Evolutionary conservation across 2,329 filamentous ascomycete species (phyloP).

Genomic region (Fusarium guadeloupense): DNA sequence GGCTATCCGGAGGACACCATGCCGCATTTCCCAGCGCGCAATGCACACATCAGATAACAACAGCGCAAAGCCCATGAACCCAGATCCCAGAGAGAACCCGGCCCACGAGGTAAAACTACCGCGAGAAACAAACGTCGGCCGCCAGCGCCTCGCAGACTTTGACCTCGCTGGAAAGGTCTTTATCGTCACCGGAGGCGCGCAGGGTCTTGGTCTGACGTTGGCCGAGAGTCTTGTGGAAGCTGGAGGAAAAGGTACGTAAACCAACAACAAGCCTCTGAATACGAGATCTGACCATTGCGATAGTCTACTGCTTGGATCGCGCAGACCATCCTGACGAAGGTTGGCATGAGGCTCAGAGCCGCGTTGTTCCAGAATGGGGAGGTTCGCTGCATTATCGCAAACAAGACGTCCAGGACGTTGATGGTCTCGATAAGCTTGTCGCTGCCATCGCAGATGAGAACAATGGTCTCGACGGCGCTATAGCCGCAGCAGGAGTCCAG

Average conservation of each 20-base stretch:
- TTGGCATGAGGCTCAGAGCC: conserved; percentile 71
- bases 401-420: conserved; percentile 83
- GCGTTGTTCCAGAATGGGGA: conserved; percentile 65
- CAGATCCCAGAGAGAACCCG: conserved; percentile 38
- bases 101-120: conserved; percentile 15
- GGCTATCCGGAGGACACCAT: neutral
- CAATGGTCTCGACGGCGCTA: conserved; percentile 79
- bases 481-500: conserved; percentile 76
- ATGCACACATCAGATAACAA: conserved; percentile 9
- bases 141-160: conserved; percentile 72
- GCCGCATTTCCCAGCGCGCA: neutral
- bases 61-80: conserved; percentile 31
- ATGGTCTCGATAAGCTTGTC: conserved; percentile 72
- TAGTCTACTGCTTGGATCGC: conserved; percentile 11
- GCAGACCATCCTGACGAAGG: conserved; percentile 55
- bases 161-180: conserved; percentile 77
- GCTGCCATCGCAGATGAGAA: conserved; percentile 74
- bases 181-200: conserved; percentile 78
- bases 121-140: conserved; percentile 43
- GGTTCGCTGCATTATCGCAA: conserved; percentile 75
- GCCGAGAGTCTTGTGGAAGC: conserved; percentile 82
- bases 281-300: fast-evolving
- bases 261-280: fast-evolving
- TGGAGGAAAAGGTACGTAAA: conserved; percentile 69
- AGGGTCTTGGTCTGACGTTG: conserved; percentile 80